phyloP scores from a whole-genome alignment of 768 basidiomycete genomes.

The Suillus americanus region DNA sequence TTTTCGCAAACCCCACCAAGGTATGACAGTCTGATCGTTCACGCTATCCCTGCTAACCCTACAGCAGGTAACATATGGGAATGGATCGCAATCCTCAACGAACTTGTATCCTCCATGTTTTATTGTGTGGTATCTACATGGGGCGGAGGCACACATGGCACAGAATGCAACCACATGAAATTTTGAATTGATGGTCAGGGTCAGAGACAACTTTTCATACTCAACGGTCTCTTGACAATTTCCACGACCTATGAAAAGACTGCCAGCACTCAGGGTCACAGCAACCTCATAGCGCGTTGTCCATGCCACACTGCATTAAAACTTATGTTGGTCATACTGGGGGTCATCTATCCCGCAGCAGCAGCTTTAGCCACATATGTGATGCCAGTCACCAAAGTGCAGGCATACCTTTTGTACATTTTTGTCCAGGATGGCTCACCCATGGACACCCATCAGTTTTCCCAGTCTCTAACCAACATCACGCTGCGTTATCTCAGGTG shows the following conservation, averaged over 20 bases:
- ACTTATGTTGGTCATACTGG: slow-evolving; percentile 7
- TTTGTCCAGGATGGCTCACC: background rate
- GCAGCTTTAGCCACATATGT: background rate
- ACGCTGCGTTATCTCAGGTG: background rate
- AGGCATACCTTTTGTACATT: background rate
- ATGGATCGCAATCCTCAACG: slow-evolving; percentile 9
- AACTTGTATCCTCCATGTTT: too few relatives aligned
- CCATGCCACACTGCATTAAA: slow-evolving; percentile 6
- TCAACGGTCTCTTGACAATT: slow-evolving; percentile 16
- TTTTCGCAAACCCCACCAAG: background rate
- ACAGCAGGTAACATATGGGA: slow-evolving; percentile 1
- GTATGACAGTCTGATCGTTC: background rate
- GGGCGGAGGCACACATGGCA: slow-evolving; percentile 17
- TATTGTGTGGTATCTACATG: slow-evolving; percentile 14
- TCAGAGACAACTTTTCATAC: slow-evolving; percentile 10
- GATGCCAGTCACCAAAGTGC: background rate
- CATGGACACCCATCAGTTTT: background rate
- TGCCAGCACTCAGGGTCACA: slow-evolving; percentile 9
- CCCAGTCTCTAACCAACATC: background rate
- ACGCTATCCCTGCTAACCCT: background rate
- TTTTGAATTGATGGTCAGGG: slow-evolving; percentile 8
- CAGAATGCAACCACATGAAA: slow-evolving; percentile 15
- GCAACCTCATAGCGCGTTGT: slow-evolving; percentile 10
- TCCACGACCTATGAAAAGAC: slow-evolving; percentile 17
- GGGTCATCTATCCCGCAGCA: background rate